A percentile compares a stretch with the other conserved stretches of the same genome.
These are phyloP conservation scores for Starmerella sp. DNA, from an alignment of 805 yeast genomes.

Conservation along the genomic window DNA sequence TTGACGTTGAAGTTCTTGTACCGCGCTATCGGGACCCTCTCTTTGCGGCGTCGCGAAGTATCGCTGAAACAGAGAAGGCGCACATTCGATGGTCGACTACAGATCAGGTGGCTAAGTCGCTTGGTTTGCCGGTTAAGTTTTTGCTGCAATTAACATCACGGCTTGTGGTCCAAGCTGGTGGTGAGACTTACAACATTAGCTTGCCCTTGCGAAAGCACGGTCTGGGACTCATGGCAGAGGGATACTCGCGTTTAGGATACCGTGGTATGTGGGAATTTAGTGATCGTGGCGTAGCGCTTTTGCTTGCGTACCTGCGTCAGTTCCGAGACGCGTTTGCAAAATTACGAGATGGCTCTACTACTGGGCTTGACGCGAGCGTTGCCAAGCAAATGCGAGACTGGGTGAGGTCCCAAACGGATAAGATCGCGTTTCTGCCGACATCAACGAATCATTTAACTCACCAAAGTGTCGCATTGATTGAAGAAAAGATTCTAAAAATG, in stretches of 20 bases:
- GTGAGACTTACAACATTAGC: slow-evolving; percentile 56
- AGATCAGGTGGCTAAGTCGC: slow-evolving; percentile 46
- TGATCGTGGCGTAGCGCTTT: slow-evolving; percentile 54
- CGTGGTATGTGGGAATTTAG: slow-evolving; percentile 71
- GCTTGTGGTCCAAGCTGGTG: slow-evolving; percentile 40
- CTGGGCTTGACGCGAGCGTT: slow-evolving; percentile 5
- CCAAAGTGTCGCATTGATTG: slow-evolving; percentile 55
- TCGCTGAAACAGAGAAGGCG: slow-evolving; percentile 47
- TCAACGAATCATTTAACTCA: slow-evolving; percentile 70
- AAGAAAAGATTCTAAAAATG: slow-evolving; percentile 28
- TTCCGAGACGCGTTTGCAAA: slow-evolving; percentile 40
- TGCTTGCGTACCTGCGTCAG: slow-evolving; percentile 46
- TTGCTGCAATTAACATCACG: slow-evolving; percentile 70
- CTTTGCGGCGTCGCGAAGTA: slow-evolving; percentile 51
- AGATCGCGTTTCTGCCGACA: slow-evolving; percentile 52
- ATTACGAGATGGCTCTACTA: neutral
- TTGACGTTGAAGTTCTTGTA: slow-evolving; percentile 25
- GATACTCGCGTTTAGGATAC: slow-evolving; percentile 58
- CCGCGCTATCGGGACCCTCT: slow-evolving; percentile 32
- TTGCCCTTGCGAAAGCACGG: slow-evolving; percentile 74
- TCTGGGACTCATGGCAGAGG: slow-evolving; percentile 71
- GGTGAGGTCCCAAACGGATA: slow-evolving; percentile 37
- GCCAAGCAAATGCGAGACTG: slow-evolving; percentile 33
- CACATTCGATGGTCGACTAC: slow-evolving; percentile 54
- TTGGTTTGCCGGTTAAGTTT: slow-evolving; percentile 51